Base-by-base conservation (phyloP, 2,329 filamentous ascomycete species). In the Colletotrichum sp. region DNA sequence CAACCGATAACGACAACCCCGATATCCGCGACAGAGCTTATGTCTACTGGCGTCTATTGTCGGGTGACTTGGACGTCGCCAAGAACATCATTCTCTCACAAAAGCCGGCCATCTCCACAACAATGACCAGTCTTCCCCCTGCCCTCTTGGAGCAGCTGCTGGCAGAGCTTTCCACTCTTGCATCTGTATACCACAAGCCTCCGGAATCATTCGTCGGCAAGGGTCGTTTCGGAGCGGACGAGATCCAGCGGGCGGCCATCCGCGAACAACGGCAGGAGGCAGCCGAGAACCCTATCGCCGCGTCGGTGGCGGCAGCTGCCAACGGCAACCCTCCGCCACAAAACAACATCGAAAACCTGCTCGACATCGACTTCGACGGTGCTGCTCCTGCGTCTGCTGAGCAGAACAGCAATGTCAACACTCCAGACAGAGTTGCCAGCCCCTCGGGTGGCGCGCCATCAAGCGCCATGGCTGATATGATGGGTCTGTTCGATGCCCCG, bases 201-300 rank as follows among this genome's bases (percentile, higher is more conserved):
- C 96, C 97, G 60, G 95, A 98, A 89, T 96, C 96, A n/a, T 99
- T 99, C 85, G 94, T 99, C 73, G 97, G 97, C 79, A 96, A 98
- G 85, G 97, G 97, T 56, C 93, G 96, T 60, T 98, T 95, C 80
- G 97, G 96, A 48, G 96, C 97, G 65, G 96, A 98, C 84, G 96
- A 95, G 76, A 95, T 99, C 81, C 97, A 98, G 85, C 94, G 94
- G 79, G 96, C 96, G 66, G 97, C 97, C 76, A 98, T 99, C 82
- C 96, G 98, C 87, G 97, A 99, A 87, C 96, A 98, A 88, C 92
- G 94, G 78, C 93, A 98, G 85, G 95, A 98, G 80, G 95, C 95
- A 1, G 94, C 93, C 77, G 97, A 98, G 80, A 98, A 98, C 83
- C 96, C 97, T 2, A 95, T 98, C 79, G 96, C 96, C 1, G 96